Base-by-base conservation (phyloP, 2,329 filamentous ascomycete genomes). In the Periconia sp. region DNA sequence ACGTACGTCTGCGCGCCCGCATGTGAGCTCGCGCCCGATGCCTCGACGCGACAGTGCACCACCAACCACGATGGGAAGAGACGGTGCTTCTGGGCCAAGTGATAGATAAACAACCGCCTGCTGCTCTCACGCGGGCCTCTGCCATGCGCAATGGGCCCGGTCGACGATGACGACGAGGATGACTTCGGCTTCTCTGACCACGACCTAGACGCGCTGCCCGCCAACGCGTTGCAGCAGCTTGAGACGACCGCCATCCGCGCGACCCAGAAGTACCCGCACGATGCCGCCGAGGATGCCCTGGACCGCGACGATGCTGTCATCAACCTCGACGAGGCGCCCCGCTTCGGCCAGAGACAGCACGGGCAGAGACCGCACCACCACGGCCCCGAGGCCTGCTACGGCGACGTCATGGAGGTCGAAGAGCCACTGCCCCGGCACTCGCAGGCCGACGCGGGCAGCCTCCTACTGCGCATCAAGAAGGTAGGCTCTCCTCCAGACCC, bases 171-270 rank as follows among this genome's bases (percentile, higher is more conserved):
- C n/a, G 52, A 63, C 40, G 52, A 75, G 48, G 71, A 75, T 50
- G 73, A 78, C 45, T 74, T 73, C 46, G 73, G 71, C 59, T 72
- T 68, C 38, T 59, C 60, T 50, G 74, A 75, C 63, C 65, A 72
- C 53, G 74, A 71, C 57, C 61, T 78, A 40, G 73, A 75, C 53
- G 65, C 66, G 48, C 64, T 78, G 32, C 73, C 75, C 23, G 65
- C 68, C 37, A 71, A 74, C 50, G 66, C 73, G 18, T 64, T 78
- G 24, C 63, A 69, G 25, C 65, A 74, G 43, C 68, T 78, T 17
- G 76, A 78, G 57, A 63, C 68, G 29, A 67, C 62, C 32, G 76
- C 76, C 39, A 48, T 73, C 15, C 65, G 61, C 10, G 73, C 73
- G 8, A 78, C 74, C 13, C 73, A 76, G 53, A 46, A 52, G 28